phyloP scores from a whole-genome alignment of 129 eudicot species.

The Cynara cardunculus region DNA sequence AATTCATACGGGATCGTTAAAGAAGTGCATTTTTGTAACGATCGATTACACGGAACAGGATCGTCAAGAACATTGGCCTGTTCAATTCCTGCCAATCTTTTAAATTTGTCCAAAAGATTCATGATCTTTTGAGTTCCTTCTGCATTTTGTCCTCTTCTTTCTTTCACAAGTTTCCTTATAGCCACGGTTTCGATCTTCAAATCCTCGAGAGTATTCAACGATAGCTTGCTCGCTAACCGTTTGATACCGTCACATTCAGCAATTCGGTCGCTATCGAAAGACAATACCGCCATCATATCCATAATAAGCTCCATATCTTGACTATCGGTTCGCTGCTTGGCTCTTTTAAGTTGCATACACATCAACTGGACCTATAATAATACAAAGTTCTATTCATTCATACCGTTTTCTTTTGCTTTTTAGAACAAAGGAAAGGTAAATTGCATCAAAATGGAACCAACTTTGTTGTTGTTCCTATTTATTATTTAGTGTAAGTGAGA shows the following conservation, averaged over 20 bases:
- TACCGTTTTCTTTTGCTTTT: background rate
- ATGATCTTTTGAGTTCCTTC: conserved; percentile 55
- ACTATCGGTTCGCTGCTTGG: conserved; percentile 52
- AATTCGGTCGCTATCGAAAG: conserved; percentile 51
- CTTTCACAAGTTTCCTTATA: conserved; percentile 54
- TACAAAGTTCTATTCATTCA: background rate
- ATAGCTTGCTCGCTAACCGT: conserved; percentile 64
- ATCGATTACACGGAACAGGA: conserved; percentile 32
- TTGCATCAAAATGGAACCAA: background rate
- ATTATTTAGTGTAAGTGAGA: background rate
- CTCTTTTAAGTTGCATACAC: conserved; percentile 53
- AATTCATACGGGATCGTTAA: conserved; percentile 67
- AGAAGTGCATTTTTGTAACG: conserved; percentile 32
- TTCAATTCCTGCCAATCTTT: conserved; percentile 56
- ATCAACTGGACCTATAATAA: conserved; percentile 55
- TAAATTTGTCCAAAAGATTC: conserved; percentile 56
- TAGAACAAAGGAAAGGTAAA: background rate
- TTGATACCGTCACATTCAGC: conserved; percentile 56
- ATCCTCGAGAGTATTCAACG: conserved; percentile 49
- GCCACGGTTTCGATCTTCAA: conserved; percentile 53
- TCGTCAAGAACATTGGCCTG: conserved; percentile 49
- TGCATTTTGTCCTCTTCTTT: conserved; percentile 44
- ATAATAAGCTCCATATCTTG: conserved; percentile 82
- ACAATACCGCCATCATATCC: conserved; percentile 67
- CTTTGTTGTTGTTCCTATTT: no score